Percentiles rank a stretch among this genome's conserved stretches.
phyloP scores from a whole-genome alignment of 768 basidiomycete species.

The Pleurotus platypus region DNA sequence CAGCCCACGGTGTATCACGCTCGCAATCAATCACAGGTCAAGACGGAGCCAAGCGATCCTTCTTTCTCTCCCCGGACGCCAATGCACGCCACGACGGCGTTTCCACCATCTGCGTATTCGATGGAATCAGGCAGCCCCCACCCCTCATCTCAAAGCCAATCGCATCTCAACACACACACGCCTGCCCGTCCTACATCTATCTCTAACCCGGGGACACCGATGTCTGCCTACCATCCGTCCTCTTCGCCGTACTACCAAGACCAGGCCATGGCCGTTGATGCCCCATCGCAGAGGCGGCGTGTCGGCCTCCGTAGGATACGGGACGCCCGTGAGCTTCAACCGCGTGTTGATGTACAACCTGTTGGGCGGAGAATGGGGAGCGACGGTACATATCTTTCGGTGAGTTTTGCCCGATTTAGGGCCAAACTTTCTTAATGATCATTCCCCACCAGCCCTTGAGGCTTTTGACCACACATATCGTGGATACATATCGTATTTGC shows the following conservation, averaged over 20 bases:
- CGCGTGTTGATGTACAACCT: conserved; percentile 62
- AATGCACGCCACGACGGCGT: conserved; percentile 29
- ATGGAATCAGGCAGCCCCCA: conserved; percentile 69
- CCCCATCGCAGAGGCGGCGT: conserved; percentile 53
- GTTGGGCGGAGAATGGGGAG: conserved; percentile 74
- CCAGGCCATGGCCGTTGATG: conserved; percentile 73
- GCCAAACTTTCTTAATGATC: background rate
- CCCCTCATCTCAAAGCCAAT: conserved; percentile 45
- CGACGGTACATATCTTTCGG: conserved; percentile 76
- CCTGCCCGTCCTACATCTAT: conserved; percentile 51
- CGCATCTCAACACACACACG: conserved; percentile 47
- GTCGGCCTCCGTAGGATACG: conserved; percentile 80
- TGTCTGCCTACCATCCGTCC: conserved; percentile 58
- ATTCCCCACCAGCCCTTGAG: conserved; percentile 43
- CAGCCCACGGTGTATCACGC: conserved; percentile 41
- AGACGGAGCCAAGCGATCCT: conserved; percentile 46
- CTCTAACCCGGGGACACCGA: conserved; percentile 70
- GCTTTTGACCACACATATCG: conserved; percentile 78
- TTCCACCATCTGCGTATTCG: conserved; percentile 43
- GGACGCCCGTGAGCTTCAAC: conserved; percentile 72
- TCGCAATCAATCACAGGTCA: conserved; percentile 55
- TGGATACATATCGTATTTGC: conserved; percentile 91
- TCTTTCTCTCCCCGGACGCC: conserved; percentile 55
- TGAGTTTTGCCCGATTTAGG: conserved; percentile 36
- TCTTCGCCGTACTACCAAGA: conserved; percentile 58